These are phyloP conservation scores for Phialophora expanda DNA, from an alignment of 2,329 filamentous ascomycete genomes.

Conservation along the genomic window DNA sequence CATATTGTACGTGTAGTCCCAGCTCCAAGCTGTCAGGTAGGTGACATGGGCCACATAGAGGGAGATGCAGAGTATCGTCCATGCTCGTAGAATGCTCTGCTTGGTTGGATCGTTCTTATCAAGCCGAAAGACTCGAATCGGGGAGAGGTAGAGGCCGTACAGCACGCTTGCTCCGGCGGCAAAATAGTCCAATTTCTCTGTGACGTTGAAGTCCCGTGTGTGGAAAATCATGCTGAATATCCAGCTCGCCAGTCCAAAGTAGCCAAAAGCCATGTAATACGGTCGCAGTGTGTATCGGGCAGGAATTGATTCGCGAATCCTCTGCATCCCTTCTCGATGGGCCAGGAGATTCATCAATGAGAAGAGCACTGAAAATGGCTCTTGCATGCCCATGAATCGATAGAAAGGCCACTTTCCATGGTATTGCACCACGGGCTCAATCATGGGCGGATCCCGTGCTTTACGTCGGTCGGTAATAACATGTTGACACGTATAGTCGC, in stretches of 20 bases:
- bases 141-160: constrained; percentile 86
- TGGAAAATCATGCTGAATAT: constrained; percentile 90
- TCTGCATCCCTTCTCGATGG: constrained; percentile 76
- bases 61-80: constrained; percentile 73
- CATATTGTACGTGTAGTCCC: constrained; percentile 99
- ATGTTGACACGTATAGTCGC: constrained; percentile 97
- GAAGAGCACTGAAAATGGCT: constrained; percentile 92
- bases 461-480: constrained; percentile 78
- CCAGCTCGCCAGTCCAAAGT: constrained; percentile 83
- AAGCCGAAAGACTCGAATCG: constrained; percentile 80
- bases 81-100: constrained; percentile 67
- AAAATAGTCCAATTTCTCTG: constrained; percentile 96
- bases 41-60: constrained; percentile 78
- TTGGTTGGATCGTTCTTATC: constrained; percentile 62
- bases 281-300: constrained; percentile 73
- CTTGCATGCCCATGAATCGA: constrained; percentile 89
- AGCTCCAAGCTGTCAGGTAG: constrained; percentile 83
- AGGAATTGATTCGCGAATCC: constrained; percentile 73
- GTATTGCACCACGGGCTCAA: constrained; percentile 79
- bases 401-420: constrained; percentile 99
- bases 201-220: constrained; percentile 80
- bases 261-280: constrained; percentile 81
- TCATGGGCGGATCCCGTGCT: constrained; percentile 66
- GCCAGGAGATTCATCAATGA: constrained; percentile 88
- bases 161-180: constrained; percentile 86